These are phyloP conservation scores for Acanthamoeba quina DNA, from an alignment of 208 protist species.

Conservation along the genomic window DNA sequence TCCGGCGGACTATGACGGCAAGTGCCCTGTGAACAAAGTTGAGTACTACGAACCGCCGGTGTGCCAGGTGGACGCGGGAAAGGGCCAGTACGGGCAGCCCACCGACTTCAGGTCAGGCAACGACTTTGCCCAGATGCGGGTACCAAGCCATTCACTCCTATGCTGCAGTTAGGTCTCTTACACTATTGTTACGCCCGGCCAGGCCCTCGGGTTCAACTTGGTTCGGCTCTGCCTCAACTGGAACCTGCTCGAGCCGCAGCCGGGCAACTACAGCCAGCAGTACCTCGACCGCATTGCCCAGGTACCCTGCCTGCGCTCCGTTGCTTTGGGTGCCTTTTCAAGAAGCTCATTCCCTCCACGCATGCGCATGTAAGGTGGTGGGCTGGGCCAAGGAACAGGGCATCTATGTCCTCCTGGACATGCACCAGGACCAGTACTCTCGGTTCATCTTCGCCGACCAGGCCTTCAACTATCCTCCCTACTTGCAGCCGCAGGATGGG, in stretches of 20 bases:
- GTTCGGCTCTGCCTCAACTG: constrained; percentile 15
- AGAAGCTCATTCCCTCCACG: neutral
- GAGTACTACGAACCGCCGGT: neutral
- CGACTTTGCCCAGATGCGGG: constrained; percentile 19
- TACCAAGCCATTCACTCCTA: neutral
- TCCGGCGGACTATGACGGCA: neutral
- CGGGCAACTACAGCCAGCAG: constrained; percentile 8
- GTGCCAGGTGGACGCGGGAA: constrained; percentile 23
- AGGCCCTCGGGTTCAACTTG: constrained; percentile 12
- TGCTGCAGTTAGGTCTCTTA: no score
- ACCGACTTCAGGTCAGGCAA: neutral
- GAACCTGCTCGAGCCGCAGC: constrained; percentile 7
- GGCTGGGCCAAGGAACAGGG: constrained; percentile 25
- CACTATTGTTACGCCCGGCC: no score
- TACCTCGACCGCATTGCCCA: constrained; percentile 28
- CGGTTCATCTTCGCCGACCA: neutral
- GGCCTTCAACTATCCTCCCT: neutral
- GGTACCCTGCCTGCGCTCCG: neutral
- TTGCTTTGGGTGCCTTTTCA: neutral
- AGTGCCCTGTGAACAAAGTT: neutral
- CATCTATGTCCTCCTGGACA: constrained; percentile 6
- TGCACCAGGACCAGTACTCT: constrained; percentile 59
- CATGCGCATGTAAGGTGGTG: neutral
- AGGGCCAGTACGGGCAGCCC: neutral
- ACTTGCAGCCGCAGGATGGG: neutral